A percentile compares a stretch with the other conserved stretches of the same genome.
These are phyloP conservation scores for Fusarium proliferatum DNA, from an alignment of 2,329 filamentous ascomycete genomes.

Conservation along the genomic window DNA sequence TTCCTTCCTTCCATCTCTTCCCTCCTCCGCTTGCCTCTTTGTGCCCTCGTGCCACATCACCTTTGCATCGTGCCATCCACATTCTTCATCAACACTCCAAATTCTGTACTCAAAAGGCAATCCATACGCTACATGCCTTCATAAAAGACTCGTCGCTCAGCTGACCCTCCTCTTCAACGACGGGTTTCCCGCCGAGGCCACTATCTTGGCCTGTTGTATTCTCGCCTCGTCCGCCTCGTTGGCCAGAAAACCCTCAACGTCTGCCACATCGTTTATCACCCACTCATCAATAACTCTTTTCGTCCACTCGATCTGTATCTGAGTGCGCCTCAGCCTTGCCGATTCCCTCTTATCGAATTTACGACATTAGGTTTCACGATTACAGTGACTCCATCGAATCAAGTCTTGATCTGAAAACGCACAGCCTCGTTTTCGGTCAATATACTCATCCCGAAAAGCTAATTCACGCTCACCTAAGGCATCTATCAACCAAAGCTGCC, in stretches of 20 bases:
- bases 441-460: background rate
- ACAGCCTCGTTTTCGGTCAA: constrained; percentile 15
- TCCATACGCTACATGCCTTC: constrained; percentile 22
- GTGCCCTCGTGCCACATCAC: background rate
- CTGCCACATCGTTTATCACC: constrained; percentile 14
- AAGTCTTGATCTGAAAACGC: constrained; percentile 2
- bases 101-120: constrained; percentile 12
- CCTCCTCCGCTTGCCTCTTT: constrained; percentile 4
- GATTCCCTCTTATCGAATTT: constrained; percentile 9
- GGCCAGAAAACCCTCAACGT: constrained; percentile 18
- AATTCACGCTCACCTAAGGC: constrained; percentile 31
- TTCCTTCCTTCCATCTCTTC: constrained; percentile 14
- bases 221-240: constrained; percentile 29
- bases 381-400: constrained; percentile 20
- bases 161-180: constrained; percentile 28
- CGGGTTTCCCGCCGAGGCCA: constrained; percentile 25
- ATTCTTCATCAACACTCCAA: constrained; percentile 24
- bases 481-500: constrained; percentile 37
- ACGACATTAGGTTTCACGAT: constrained; percentile 15
- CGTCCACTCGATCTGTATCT: constrained; percentile 12
- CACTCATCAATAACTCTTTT: background rate
- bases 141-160: constrained; percentile 21
- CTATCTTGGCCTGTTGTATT: constrained; percentile 9
- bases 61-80: constrained; percentile 2
- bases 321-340: constrained; percentile 16